Evolutionary conservation across 306 rosid species (phyloP).

Genomic region (Abrus precatorius): DNA sequence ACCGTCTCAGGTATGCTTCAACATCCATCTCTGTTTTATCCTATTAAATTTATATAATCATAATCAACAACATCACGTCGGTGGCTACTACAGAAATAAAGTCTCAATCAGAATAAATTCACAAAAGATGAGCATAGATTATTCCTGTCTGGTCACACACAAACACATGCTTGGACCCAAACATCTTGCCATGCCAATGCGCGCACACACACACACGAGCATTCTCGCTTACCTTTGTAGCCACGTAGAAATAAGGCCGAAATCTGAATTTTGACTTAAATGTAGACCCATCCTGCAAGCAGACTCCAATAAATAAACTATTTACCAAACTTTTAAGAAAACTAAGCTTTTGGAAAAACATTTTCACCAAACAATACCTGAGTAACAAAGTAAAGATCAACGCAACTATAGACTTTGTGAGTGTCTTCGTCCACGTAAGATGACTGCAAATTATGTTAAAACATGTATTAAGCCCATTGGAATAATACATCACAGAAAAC

Average conservation of each 20-base stretch:
- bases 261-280: slow-evolving; percentile 90
- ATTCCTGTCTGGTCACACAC: slow-evolving; percentile 1
- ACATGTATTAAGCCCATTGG: slow-evolving; percentile 42
- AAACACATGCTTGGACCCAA: slow-evolving; percentile 4
- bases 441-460: slow-evolving; percentile 73
- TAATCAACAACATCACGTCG: slow-evolving; percentile 26
- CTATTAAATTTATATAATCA: slow-evolving; percentile 56
- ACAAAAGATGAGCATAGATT: slow-evolving; percentile 24
- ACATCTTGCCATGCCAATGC: not conserved
- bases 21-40: slow-evolving; percentile 87
- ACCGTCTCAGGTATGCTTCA: slow-evolving; percentile 84
- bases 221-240: slow-evolving; percentile 73
- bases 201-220: not conserved
- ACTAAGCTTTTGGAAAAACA: slow-evolving; percentile 2
- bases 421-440: slow-evolving; percentile 84
- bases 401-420: slow-evolving; percentile 69
- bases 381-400: slow-evolving; percentile 88
- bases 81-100: slow-evolving; percentile 3
- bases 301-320: slow-evolving; percentile 51
- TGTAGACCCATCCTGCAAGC: slow-evolving; percentile 85
- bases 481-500: slow-evolving; percentile 31
- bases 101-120: slow-evolving; percentile 7
- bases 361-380: slow-evolving; percentile 66
- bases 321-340: slow-evolving; percentile 3
- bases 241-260: slow-evolving; percentile 86